Evolutionary conservation across 768 basidiomycete species (phyloP).

Genomic region (Pulveroboletus sp.): DNA sequence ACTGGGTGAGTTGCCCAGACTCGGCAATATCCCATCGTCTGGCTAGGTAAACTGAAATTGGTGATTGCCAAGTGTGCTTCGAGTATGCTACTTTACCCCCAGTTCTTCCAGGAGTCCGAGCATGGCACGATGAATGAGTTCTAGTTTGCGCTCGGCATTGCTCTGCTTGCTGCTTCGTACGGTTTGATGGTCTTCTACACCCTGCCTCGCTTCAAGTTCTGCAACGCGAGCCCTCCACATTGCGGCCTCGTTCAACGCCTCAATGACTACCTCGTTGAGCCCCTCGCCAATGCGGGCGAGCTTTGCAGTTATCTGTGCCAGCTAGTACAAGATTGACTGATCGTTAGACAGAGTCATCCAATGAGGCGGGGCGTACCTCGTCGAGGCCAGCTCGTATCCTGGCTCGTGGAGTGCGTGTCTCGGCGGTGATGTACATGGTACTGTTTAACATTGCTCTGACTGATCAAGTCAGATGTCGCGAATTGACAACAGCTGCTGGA

Average conservation of each 20-base stretch:
- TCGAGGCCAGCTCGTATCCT: constrained; percentile 23
- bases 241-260: constrained; percentile 21
- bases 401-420: constrained; percentile 13
- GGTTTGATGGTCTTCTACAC: constrained; percentile 22
- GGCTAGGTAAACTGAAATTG: constrained; percentile 11
- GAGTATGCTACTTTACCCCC: constrained; percentile 26
- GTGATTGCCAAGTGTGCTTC: neutral
- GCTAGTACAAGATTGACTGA: constrained; percentile 5
- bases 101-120: constrained; percentile 40
- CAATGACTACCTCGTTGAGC: constrained; percentile 20
- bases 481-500: neutral
- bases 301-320: constrained; percentile 25
- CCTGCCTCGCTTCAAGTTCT: constrained; percentile 34
- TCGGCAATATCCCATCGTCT: constrained; percentile 16
- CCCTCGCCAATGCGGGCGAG: constrained; percentile 30
- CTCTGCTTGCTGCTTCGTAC: constrained; percentile 32
- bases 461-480: neutral
- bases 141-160: constrained; percentile 28
- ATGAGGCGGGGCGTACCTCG: constrained; percentile 17
- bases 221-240: constrained; percentile 26
- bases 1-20: constrained; percentile 10
- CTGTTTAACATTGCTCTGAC: constrained; percentile 4
- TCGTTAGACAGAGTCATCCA: neutral
- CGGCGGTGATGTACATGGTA: neutral
- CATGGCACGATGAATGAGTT: constrained; percentile 37